Evolutionary conservation across 768 basidiomycete genomes (phyloP).

Genomic region (Chalciporus chontae): DNA sequence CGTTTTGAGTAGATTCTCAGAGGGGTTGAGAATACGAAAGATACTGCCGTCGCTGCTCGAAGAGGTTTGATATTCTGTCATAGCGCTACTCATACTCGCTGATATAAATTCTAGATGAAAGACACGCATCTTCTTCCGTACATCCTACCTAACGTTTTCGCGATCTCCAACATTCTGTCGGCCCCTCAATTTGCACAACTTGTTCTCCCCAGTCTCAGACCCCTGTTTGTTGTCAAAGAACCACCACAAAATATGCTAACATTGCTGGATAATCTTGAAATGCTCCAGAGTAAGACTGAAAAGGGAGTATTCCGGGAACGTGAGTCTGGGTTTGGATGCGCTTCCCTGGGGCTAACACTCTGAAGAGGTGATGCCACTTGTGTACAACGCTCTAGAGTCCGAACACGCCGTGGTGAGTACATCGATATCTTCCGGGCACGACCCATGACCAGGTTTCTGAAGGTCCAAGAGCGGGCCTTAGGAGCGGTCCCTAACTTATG

Average conservation of each 20-base stretch:
- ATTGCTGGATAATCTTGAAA: slow-evolving; percentile 80
- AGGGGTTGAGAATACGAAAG: slow-evolving; percentile 82
- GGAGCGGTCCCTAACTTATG: slow-evolving; percentile 82
- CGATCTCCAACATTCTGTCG: slow-evolving; percentile 75
- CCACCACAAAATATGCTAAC: slow-evolving; percentile 98
- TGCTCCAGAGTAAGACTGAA: slow-evolving; percentile 88
- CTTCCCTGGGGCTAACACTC: slow-evolving; percentile 4
- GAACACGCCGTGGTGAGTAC: slow-evolving; percentile 75
- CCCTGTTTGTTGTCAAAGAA: slow-evolving; percentile 86
- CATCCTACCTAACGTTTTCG: slow-evolving; percentile 93
- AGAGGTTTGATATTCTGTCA: slow-evolving; percentile 56
- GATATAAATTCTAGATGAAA: slow-evolving; percentile 65
- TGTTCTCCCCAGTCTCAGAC: slow-evolving; percentile 86
- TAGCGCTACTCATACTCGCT: neutral
- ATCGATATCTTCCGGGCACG: neutral
- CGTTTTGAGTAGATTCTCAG: slow-evolving; percentile 83
- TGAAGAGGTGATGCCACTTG: slow-evolving; percentile 89
- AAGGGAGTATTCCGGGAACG: slow-evolving; percentile 85
- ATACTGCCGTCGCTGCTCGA: slow-evolving; percentile 90
- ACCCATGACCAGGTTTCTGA: neutral
- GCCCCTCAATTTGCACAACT: slow-evolving; percentile 74
- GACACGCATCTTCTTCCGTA: slow-evolving; percentile 91
- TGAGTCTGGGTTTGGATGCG: slow-evolving; percentile 37
- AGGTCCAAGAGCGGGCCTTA: slow-evolving; percentile 92
- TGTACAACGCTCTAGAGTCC: slow-evolving; percentile 95